phyloP scores from a whole-genome alignment of 1,284 basidiomycete species.

The Ceratobasidium sp. region DNA sequence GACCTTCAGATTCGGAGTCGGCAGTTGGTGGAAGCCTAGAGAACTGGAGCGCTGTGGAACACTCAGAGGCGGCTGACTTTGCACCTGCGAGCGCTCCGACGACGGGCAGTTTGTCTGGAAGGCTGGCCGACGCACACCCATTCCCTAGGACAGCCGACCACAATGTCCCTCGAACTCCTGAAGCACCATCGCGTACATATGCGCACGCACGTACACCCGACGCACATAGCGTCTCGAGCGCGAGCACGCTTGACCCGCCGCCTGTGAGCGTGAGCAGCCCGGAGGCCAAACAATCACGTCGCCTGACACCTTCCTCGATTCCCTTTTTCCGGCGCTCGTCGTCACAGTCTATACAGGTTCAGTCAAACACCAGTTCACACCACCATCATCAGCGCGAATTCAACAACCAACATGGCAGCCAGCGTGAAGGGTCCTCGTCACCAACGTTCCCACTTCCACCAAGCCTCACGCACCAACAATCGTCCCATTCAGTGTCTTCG shows the following conservation, averaged over 20 bases:
- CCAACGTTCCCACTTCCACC: conserved; percentile 64
- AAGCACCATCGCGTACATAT: not conserved
- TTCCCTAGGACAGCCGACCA: conserved; percentile 12
- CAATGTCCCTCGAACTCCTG: conserved; percentile 27
- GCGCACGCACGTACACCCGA: conserved; percentile 51
- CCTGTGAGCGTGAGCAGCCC: conserved; percentile 44
- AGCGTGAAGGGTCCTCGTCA: conserved; percentile 55
- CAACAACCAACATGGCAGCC: conserved; percentile 43
- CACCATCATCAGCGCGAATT: conserved; percentile 55
- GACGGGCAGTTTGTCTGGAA: conserved; percentile 1
- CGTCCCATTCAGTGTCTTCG: conserved; percentile 58
- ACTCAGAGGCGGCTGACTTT: conserved; percentile 19
- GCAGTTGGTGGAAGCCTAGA: conserved; percentile 34
- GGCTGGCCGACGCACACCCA: conserved; percentile 2
- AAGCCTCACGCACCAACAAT: conserved; percentile 51
- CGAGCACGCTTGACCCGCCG: conserved; percentile 62
- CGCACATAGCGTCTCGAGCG: conserved; percentile 72
- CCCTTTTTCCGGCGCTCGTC: conserved; percentile 95
- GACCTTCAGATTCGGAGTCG: conserved; percentile 5
- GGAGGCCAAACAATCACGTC: conserved; percentile 52
- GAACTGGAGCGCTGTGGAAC: conserved; percentile 38
- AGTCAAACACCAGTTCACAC: no score
- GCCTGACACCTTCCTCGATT: conserved; percentile 92
- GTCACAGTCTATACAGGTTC: conserved; percentile 81
- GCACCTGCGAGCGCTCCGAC: conserved; percentile 25